Conservation (phyloP, 2,329 filamentous ascomycete genomes). For the Arthrobotrys conoides region DNA sequence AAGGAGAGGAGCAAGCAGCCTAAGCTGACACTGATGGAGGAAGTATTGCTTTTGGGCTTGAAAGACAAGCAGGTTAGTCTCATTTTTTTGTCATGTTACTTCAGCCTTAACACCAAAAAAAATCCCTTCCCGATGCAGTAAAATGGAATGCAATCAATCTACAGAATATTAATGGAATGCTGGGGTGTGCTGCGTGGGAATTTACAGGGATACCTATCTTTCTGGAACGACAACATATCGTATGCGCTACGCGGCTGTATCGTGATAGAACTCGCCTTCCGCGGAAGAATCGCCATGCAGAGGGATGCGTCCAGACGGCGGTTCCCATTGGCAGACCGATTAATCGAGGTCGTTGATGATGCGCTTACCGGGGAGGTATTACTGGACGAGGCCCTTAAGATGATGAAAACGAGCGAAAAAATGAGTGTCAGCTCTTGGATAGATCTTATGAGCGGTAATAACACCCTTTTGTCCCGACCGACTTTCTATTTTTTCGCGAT, state of each 20-base stretch:
- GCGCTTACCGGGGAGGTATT: slow-evolving; percentile 96
- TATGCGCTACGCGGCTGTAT: slow-evolving; percentile 98
- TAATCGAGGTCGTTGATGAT: slow-evolving; percentile 98
- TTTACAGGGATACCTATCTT: slow-evolving; percentile 90
- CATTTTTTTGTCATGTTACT: neutral
- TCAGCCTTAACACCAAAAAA: neutral
- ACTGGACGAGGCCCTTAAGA: slow-evolving; percentile 96
- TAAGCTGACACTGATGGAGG: slow-evolving; percentile 98
- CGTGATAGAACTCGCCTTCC: slow-evolving; percentile 95
- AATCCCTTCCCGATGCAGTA: slow-evolving; percentile 5
- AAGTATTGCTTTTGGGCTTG: slow-evolving; percentile 91
- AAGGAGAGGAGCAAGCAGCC: slow-evolving; percentile 97
- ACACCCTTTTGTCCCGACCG: slow-evolving; percentile 64
- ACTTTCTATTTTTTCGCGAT: slow-evolving; percentile 1
- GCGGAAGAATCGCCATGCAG: slow-evolving; percentile 97
- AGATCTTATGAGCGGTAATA: slow-evolving; percentile 95
- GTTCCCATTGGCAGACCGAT: slow-evolving; percentile 90
- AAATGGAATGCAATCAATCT: neutral
- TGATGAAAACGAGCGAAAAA: slow-evolving; percentile 99
- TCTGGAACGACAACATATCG: slow-evolving; percentile 99
- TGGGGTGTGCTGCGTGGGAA: slow-evolving; percentile 5
- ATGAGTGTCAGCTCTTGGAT: slow-evolving; percentile 99
- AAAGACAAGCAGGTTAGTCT: slow-evolving; percentile 95
- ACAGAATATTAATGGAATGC: slow-evolving; percentile 9
- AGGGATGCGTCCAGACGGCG: slow-evolving; percentile 92